Base-by-base conservation (phyloP, 2,329 filamentous ascomycete genomes). In the Botrytis aclada region DNA sequence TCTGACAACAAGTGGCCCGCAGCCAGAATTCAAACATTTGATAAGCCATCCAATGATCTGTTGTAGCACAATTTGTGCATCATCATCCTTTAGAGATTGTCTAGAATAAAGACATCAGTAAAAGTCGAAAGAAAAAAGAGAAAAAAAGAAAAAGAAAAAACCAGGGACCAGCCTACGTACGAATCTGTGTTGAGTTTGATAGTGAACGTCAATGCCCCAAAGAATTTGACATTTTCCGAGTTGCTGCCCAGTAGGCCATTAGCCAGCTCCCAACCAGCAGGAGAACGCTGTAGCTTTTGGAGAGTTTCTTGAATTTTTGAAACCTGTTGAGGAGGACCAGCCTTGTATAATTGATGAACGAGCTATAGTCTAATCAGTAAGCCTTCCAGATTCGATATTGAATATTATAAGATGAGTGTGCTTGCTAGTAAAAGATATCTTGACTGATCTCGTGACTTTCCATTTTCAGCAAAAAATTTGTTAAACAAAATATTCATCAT, bases 161-260 rank as follows among this genome's bases (percentile, higher is more conserved):
- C 39, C 25, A 37, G 34, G 8, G 18, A 14, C 25, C 22, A 32
- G 79, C 85, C 75, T 84, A 92, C 85, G 75, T 84, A 92, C 92
- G 90, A 93, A 80, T 96, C 93, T n/a, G 91, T 92, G 81, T 98
- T 98, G 73, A 98, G 88, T 83, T 98, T 99, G 78, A 98, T 90
- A 69, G 94, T 97, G 77, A 98, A 92, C 0, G 95, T 98, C 74
- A 98, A 86, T 43, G 95, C 95, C 22, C 94, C 96, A 80, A 97
- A 97, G 83, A 98, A 98, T 76, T 92, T 92, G 77, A 96, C 89
- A 78, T 95, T 91, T 74, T 92, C 88, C 77, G 93, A 90, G 34
- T 88, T 84, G 74, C 89, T 89, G 69, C 85, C 85, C 18, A 98
- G 84, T 22, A 98, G 85, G 69, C 89, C 88, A 79, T 95, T 90